A percentile compares a stretch with the other conserved stretches of the same genome.
Evolutionary conservation across 2,329 filamentous ascomycete genomes (phyloP).

Genomic region (Ramularia collo-cygni): DNA sequence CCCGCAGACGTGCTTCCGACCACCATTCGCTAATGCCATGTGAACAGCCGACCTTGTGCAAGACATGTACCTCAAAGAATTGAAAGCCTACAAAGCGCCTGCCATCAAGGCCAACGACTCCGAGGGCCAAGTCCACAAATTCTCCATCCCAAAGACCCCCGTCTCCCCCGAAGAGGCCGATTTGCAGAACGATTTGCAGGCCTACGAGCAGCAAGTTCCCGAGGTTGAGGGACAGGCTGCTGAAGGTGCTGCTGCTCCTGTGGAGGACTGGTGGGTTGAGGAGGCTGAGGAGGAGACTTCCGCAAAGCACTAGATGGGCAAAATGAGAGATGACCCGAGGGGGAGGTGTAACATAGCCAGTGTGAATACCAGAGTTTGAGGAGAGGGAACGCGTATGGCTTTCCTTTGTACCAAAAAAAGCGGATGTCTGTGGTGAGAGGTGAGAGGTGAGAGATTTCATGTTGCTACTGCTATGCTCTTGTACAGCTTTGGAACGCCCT

Average conservation of each 20-base stretch:
- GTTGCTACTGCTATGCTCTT: background rate
- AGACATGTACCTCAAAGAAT: slow-evolving; percentile 93
- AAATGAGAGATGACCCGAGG: background rate
- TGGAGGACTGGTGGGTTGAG: slow-evolving; percentile 57
- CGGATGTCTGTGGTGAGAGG: background rate
- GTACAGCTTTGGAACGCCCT: too few species aligned
- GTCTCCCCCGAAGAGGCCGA: slow-evolving; percentile 88
- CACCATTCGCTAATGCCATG: background rate
- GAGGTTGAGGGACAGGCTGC: slow-evolving; percentile 82
- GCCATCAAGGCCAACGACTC: slow-evolving; percentile 78
- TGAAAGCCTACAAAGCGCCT: slow-evolving; percentile 88
- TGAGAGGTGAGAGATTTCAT: slow-evolving; percentile 1
- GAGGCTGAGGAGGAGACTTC: slow-evolving; percentile 24
- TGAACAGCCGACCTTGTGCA: slow-evolving; percentile 85
- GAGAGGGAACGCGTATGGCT: too few species aligned
- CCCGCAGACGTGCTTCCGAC: slow-evolving; percentile 10
- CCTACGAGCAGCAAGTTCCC: slow-evolving; percentile 89
- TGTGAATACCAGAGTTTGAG: slow-evolving; percentile 3
- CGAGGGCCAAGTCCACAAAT: slow-evolving; percentile 86
- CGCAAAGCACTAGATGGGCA: slow-evolving; percentile 11
- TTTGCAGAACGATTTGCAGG: slow-evolving; percentile 82
- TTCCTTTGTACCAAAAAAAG: too few species aligned
- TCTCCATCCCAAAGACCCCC: slow-evolving; percentile 71
- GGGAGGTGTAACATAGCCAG: background rate
- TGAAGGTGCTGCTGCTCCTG: slow-evolving; percentile 53